phyloP scores from a whole-genome alignment of 768 basidiomycete species.

The Lactarius sanguifluus region DNA sequence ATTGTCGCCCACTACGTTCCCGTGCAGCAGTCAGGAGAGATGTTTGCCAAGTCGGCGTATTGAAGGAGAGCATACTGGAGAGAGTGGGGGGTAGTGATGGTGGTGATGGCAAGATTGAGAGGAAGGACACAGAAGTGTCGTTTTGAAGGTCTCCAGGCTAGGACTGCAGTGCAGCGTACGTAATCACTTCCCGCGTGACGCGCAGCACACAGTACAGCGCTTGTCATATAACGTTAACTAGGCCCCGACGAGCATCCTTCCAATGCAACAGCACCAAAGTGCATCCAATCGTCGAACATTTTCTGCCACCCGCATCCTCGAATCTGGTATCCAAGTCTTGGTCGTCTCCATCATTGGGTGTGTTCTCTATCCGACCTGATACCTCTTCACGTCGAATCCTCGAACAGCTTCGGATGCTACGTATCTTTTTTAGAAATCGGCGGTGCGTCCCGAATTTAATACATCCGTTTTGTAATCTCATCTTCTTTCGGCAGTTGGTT shows the following conservation, averaged over 20 bases:
- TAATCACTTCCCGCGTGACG: constrained; percentile 1
- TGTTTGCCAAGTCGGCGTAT: constrained; percentile 17
- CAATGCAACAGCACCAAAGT: constrained; percentile 14
- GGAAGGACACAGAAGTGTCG: background rate
- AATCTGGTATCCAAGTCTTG: constrained; percentile 22
- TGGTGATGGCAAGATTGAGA: background rate
- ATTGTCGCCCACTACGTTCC: constrained; percentile 8
- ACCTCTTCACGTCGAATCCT: background rate
- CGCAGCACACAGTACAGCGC: background rate
- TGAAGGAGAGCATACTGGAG: constrained; percentile 20
- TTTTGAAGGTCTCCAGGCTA: background rate
- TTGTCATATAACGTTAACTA: constrained; percentile 2
- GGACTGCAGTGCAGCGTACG: background rate
- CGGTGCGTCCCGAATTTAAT: constrained; percentile 16
- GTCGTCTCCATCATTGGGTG: constrained; percentile 27
- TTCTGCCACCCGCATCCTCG: constrained; percentile 5
- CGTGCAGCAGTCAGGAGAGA: constrained; percentile 16
- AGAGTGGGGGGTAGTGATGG: background rate
- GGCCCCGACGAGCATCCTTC: background rate
- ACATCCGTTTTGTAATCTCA: background rate
- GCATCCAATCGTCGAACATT: background rate
- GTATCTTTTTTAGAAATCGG: constrained; percentile 28
- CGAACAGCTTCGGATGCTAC: constrained; percentile 26
- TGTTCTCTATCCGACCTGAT: background rate
- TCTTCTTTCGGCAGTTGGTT: constrained; percentile 21